Base-by-base conservation (phyloP, 345 rosid species). In the Arabidopsis suecica region DNA sequence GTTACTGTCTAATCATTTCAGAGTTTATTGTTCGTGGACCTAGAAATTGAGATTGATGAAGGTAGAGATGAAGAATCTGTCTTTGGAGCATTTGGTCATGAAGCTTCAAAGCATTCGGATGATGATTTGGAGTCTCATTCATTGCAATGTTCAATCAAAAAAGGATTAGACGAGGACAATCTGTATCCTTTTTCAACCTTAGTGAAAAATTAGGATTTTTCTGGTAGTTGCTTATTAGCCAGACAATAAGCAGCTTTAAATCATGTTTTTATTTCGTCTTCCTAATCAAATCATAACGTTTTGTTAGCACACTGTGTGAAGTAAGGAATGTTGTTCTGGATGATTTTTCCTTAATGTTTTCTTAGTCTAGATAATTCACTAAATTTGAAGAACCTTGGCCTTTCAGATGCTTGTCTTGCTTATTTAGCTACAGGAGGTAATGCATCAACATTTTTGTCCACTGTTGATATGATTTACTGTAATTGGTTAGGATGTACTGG, bases 361-460 rank as follows among this genome's bases (percentile, higher is more conserved):
- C 47, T 5, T 38, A 93, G 96, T 59, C 81, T 87, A 69, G 90
- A 88, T 71, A 96, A 88, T 47, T 85, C 89, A 14, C 37, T 87
- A 76, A 86, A 86, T 78, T 74, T 93, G 71, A 87, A 85, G 85
- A 87, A 79, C 44, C 86, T 88, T 40, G 98, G 98, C 59, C 87
- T 91, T 42, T 93, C 96, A 3, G 93, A 88, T 55, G 83, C 85
- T 63, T 88, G 96, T 82, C 96, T 93, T 65, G 96, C 96, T 71
- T 81, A 87, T 73, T 76, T 89, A 86, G 93, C 93, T 60, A 81
- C 84, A 60, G 73, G 79, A 84, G 88, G 88, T 82, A 48, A 57
- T 18, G 1, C 49, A 53, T 20, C 61, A 11, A 48, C 68, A 6
- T 59, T 36, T 60, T 14, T 71, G 40, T 48, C 9, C 14, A 0